Evolutionary conservation across 2,329 filamentous ascomycete species (phyloP).

Genomic region (Plenodomus biglobosus): DNA sequence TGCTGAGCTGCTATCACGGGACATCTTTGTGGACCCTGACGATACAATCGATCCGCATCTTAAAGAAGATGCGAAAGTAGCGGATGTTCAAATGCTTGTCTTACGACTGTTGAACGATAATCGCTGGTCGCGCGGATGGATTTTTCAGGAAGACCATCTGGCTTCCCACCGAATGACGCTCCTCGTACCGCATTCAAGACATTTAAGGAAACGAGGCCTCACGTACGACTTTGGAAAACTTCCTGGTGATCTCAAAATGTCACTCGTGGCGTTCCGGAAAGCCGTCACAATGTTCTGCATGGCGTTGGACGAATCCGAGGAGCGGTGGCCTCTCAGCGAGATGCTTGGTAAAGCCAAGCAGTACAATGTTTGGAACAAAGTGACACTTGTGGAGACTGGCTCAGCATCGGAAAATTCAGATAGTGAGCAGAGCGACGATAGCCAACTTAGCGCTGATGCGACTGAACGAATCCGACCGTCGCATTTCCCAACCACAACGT

Average conservation of each 20-base stretch:
- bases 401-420: background rate
- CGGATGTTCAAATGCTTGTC: slow-evolving; percentile 13
- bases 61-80: background rate
- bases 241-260: slow-evolving; percentile 16
- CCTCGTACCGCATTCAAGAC: slow-evolving; percentile 13
- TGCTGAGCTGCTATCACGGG: slow-evolving; percentile 4
- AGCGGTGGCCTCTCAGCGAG: slow-evolving; percentile 6
- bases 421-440: background rate
- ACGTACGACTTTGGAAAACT: slow-evolving; percentile 7
- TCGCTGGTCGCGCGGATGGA: slow-evolving; percentile 25
- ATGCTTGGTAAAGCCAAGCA: slow-evolving; percentile 21
- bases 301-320: slow-evolving; percentile 5
- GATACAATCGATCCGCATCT: background rate
- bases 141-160: slow-evolving; percentile 27
- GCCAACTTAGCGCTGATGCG: background rate
- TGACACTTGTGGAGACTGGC: background rate
- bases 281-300: slow-evolving; percentile 20
- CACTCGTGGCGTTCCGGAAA: slow-evolving; percentile 11
- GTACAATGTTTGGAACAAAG: slow-evolving; percentile 24
- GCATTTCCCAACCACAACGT: slow-evolving; percentile 13
- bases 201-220: background rate
- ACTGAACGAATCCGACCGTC: background rate
- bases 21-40: slow-evolving; percentile 3
- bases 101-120: slow-evolving; percentile 14
- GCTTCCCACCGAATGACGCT: slow-evolving; percentile 17